These are phyloP conservation scores for Grosmannia huntii DNA, from an alignment of 2,329 filamentous ascomycete genomes.

Conservation along the genomic window DNA sequence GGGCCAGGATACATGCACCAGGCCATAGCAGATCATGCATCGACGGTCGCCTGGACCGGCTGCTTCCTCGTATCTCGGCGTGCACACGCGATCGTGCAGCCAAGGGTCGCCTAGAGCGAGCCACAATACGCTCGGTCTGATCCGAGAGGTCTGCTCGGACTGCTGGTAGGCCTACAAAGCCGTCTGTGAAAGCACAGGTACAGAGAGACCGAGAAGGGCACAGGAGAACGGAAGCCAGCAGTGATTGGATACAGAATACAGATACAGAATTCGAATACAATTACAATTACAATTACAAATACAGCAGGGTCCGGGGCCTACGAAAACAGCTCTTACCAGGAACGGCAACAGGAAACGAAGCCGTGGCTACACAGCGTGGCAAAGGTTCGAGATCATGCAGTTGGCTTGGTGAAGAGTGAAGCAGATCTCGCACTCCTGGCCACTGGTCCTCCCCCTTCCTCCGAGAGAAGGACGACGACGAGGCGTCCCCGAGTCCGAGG, in stretches of 20 bases:
- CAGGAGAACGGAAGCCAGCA: too few relatives aligned
- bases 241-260: too few relatives aligned
- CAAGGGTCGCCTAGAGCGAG: not conserved
- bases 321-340: slow-evolving; percentile 3
- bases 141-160: not conserved
- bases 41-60: too few relatives aligned
- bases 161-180: too few relatives aligned
- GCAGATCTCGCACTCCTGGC: slow-evolving; percentile 10
- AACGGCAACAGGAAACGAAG: slow-evolving; percentile 12
- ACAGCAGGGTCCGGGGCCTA: not conserved
- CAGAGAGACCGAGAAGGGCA: too few relatives aligned
- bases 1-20: too few relatives aligned
- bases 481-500: not conserved
- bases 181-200: too few relatives aligned
- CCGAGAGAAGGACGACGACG: not conserved
- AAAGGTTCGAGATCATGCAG: slow-evolving; percentile 13
- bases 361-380: slow-evolving; percentile 4
- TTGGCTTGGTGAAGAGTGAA: not conserved
- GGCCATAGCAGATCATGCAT: not conserved
- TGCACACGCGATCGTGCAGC: not conserved
- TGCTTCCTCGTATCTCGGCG: not conserved
- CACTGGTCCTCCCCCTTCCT: not conserved
- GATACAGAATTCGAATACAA: too few relatives aligned
- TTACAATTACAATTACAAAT: too few relatives aligned
- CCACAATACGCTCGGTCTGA: not conserved